Base-by-base conservation (phyloP, 1,139 yeast genomes). In the Pichia sp. region DNA sequence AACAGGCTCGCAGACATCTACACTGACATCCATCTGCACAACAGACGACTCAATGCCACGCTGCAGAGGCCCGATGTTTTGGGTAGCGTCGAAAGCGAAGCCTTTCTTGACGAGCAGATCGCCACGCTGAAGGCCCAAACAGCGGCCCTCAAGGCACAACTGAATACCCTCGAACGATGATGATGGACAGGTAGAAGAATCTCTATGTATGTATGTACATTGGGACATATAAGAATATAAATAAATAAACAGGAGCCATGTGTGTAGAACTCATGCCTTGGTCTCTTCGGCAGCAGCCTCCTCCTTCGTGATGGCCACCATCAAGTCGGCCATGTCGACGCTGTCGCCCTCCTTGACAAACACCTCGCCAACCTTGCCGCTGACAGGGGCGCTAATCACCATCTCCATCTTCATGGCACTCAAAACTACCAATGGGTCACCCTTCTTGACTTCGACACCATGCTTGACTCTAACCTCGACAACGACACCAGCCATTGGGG, bases 401-500 rank as follows among this genome's bases (percentile, higher is more conserved):
- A 93, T 93, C 76, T 93, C 99, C 99, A 95, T 95, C 82, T 95
- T 95, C 99, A 93, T 95, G 60, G 99, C 99, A 67, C 95, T 84
- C 66, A 93, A 78, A 30, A 93, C 96, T 53, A 96, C 96, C 62
- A 93, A 72, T 43, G 97, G 95, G 68, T 93, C 96, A 61, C 99
- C 99, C 81, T 91, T 93, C 80, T 87, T 89, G 60, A 95, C 96
- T 61, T 85, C 86, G 50, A 83, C 77, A 56, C 96, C 96, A 62
- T 82, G 81, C 74, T 89, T 87, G 56, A 89, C 87, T 67, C 95
- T 88, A 54, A 93, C 85, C 73, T 95, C 99, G 61, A 93, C 89
- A 55, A 93, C 90, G 57, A 93, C 98, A 75, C 99, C 99, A 34
- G 98, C 95, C 99, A 93, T 93, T 71, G 99, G 99, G 4, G 99